Percentiles rank a stretch among this genome's conserved stretches.
Evolutionary conservation across 768 basidiomycete species (phyloP).

Genomic region (Suillus lakei): DNA sequence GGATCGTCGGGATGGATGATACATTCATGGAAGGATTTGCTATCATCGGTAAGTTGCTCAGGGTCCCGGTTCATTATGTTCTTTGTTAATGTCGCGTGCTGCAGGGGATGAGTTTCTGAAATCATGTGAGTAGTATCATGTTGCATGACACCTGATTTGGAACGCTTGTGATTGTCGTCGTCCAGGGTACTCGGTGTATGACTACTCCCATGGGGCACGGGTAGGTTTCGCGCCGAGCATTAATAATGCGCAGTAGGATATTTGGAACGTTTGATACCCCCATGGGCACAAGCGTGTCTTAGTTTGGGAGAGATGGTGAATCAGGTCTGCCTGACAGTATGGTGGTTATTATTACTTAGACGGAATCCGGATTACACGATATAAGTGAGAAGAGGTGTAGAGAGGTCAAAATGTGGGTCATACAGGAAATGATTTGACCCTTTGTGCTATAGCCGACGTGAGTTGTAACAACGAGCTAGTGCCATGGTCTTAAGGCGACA

Average conservation of each 20-base stretch:
- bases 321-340: background rate
- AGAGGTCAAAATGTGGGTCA: no score
- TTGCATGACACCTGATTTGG: slow-evolving; percentile 7
- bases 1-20: slow-evolving; percentile 50
- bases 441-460: no score
- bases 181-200: slow-evolving; percentile 64
- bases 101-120: slow-evolving; percentile 67
- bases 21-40: slow-evolving; percentile 56
- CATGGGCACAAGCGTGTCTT: background rate
- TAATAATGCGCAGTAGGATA: slow-evolving; percentile 39
- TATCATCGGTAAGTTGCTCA: slow-evolving; percentile 51
- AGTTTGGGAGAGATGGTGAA: background rate
- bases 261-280: background rate
- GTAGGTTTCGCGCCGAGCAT: slow-evolving; percentile 64
- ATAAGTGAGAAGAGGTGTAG: no score
- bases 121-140: slow-evolving; percentile 52
- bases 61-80: slow-evolving; percentile 1
- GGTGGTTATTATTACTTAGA: background rate
- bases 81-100: slow-evolving; percentile 23
- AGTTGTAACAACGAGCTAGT: no score
- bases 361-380: background rate
- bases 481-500: no score
- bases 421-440: no score
- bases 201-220: slow-evolving; percentile 56
- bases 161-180: background rate